Evolutionary conservation across 2,329 filamentous ascomycete genomes (phyloP), one percentile per base, ranked within the genome.

Genomic region (Neonectria punicea): DNA sequence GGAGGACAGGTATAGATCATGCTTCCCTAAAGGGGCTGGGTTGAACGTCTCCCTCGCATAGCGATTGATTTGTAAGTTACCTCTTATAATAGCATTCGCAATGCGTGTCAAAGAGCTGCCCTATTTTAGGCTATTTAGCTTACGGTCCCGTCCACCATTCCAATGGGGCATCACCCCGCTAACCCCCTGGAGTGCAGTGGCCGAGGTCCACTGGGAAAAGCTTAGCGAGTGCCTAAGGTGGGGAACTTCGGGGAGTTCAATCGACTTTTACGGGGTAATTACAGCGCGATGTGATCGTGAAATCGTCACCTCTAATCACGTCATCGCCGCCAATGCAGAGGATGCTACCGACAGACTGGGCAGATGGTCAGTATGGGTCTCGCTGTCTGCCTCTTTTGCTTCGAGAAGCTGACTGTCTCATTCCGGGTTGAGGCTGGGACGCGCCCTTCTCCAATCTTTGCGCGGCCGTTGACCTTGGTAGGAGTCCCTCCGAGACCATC

Each of bases 251-350:
- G 54, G 55, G 55, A 63, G 54, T 58, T 62, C 53, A 59, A 41
- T 47, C 47, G 46, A 6, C 39, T 46, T 62, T 58, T 51, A 53
- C 30, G 60, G 60, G 53, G 60, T 57, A 57, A 47, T 51, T 62
- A 47, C 49, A 46, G 34, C 44, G 51, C 28, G 22, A 41, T 44
- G 43, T 39, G 44, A 56, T 55, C 18, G 49, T 62, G 70, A 70
- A 63, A 69, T 70, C 51, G 18, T 54, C 50, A 65, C 58, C 60
- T 66, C 36, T 60, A 46, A 73, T 67, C 70, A 72, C 70, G 69
- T 53, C 70, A 73, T 73, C 18, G 50, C 49, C 53, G n/a, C 56
- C 61, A 60, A 60, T 60, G 36, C 61, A 64, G 46, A 50, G 22
- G 9, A 60, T 36, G 54, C 55, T 64, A 49, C 64, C 57, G 56